These are phyloP conservation scores for Agapanthus africanus DNA, from an alignment of 106 monocot genomes.

Conservation along the genomic window DNA sequence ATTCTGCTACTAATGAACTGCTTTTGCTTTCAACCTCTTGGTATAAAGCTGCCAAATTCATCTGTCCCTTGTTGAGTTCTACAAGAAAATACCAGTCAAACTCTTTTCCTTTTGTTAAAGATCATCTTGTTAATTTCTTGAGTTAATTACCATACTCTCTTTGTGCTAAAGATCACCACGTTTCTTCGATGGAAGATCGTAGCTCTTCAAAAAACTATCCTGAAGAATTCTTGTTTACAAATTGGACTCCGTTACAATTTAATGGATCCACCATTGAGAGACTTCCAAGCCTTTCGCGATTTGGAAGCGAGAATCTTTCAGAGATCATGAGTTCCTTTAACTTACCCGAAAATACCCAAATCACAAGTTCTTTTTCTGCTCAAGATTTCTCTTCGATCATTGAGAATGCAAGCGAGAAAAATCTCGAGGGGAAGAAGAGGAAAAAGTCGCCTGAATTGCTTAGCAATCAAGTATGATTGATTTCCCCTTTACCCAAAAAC, in stretches of 20 bases:
- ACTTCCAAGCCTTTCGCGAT: slow-evolving; percentile 13
- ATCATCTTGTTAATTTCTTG: not conserved
- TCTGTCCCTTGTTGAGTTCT: slow-evolving; percentile 58
- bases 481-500: too few relatives aligned
- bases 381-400: slow-evolving; percentile 13
- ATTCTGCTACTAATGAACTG: slow-evolving; percentile 8
- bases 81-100: slow-evolving; percentile 59
- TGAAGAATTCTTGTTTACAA: slow-evolving; percentile 24
- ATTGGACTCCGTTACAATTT: slow-evolving; percentile 25
- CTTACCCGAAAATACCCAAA: slow-evolving; percentile 6
- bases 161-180: slow-evolving; percentile 10
- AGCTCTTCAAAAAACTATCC: slow-evolving; percentile 18
- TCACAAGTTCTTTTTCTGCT: not conserved
- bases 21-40: slow-evolving; percentile 63
- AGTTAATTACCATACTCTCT: not conserved
- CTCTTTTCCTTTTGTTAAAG: slow-evolving; percentile 15
- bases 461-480: not conserved
- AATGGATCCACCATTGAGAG: slow-evolving; percentile 7
- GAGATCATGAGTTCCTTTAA: slow-evolving; percentile 18
- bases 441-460: slow-evolving; percentile 18
- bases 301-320: slow-evolving; percentile 15
- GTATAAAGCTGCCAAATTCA: slow-evolving; percentile 69
- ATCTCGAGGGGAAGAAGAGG: slow-evolving; percentile 44
- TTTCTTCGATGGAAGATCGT: slow-evolving; percentile 19
- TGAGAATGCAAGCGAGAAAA: slow-evolving; percentile 21